Base-by-base conservation (phyloP, 805 yeast genomes). In the Torulaspora quercuum region DNA sequence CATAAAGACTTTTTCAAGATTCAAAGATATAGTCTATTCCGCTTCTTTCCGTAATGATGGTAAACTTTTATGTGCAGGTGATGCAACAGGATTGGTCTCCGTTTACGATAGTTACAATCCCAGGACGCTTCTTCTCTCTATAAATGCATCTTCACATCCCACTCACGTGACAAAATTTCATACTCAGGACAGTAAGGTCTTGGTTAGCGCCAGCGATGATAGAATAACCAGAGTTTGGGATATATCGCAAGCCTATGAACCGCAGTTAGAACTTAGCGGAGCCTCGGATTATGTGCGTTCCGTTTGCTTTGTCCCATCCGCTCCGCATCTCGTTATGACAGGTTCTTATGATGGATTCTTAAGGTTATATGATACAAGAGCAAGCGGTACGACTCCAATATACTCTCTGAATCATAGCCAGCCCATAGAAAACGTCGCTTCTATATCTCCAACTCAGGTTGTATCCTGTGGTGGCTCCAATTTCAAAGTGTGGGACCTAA, bases 21-120 rank as follows among this genome's bases (percentile, higher is more conserved):
- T 92, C 64, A 88, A 85, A 57, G 97, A 90, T 53, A 80, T 89
- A 0, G 98, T 88, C 0, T 87, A 85, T 57, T 76, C 87, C 20
- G 97, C 95, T 29, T 95, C 88, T 59, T 90, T 80, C 61, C 74
- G 97, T 53, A 74, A 74, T 39, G 98, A 92, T 57, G 98, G 98
- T 37, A 84, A 86, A 57, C 72, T 92, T 29, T 61, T 92, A 18
- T 94, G 83, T 13, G 97, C 97, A 4, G 94, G 95, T 52, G 98
- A 92, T 65, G 95, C 95, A 9, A 78, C 92, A 3, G 98, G 98
- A 12, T 60, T 86, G 39, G 95, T 92, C 9, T 94, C 94, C 45
- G 80, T 89, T 7, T 90, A 84, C 56, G 97, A 92, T 60, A 79
- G 95, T 20, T 69, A 74, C 38, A 81, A 77, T 48, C 88, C 95